phyloP scores from a whole-genome alignment of 23 red algal species.

The Gracilaria gracilis region DNA sequence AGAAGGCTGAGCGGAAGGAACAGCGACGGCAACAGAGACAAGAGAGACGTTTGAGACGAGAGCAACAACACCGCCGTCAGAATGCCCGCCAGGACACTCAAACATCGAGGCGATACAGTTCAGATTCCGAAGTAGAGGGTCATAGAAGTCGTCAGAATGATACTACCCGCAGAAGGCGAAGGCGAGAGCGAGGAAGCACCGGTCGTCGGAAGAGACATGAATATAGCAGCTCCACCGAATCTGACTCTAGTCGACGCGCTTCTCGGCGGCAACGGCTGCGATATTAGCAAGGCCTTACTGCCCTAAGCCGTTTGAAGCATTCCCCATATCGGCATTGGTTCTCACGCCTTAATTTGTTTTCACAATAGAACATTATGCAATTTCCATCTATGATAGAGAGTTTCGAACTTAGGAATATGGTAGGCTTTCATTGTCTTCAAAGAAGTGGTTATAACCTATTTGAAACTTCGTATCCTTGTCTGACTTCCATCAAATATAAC shows the following conservation, averaged over 20 bases:
- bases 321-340: neutral
- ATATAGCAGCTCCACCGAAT: slow-evolving; percentile 17
- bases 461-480: neutral
- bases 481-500: neutral
- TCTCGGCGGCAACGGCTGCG: slow-evolving; percentile 27
- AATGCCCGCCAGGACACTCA: slow-evolving; percentile 20
- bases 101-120: slow-evolving; percentile 23
- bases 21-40: slow-evolving; percentile 20
- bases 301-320: too few species aligned
- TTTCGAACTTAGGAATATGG: neutral
- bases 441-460: neutral
- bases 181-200: slow-evolving; percentile 33
- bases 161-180: slow-evolving; percentile 44
- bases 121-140: slow-evolving; percentile 49
- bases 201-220: slow-evolving; percentile 45
- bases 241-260: slow-evolving; percentile 26
- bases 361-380: neutral
- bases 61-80: slow-evolving; percentile 18
- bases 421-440: neutral
- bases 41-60: slow-evolving; percentile 22
- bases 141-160: slow-evolving; percentile 48
- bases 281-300: neutral
- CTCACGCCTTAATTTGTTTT: neutral
- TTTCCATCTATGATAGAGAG: neutral
- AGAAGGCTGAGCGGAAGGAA: slow-evolving; percentile 69